A percentile compares a stretch with the other conserved stretches of the same genome.
phyloP scores from a whole-genome alignment of 345 rosid species.

The Linum tenue region DNA sequence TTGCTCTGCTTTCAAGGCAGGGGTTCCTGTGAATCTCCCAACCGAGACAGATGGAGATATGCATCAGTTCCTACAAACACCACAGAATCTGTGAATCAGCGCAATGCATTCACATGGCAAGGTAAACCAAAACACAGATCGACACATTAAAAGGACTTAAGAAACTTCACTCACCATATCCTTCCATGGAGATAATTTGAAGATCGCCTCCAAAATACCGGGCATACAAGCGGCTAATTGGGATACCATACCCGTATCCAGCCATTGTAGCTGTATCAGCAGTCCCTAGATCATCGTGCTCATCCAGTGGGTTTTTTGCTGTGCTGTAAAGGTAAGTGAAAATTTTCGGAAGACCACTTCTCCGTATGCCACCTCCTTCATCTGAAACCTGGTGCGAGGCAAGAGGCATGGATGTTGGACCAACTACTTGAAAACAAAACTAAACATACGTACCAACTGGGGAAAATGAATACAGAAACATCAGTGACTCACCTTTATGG shows the following conservation, averaged over 20 bases:
- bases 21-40: slow-evolving; percentile 70
- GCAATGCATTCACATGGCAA: background rate
- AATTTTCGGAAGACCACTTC: slow-evolving; percentile 95
- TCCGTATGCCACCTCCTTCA: slow-evolving; percentile 95
- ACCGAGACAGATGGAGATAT: slow-evolving; percentile 57
- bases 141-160: background rate
- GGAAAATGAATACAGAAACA: background rate
- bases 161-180: slow-evolving; percentile 70
- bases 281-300: slow-evolving; percentile 45
- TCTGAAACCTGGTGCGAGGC: slow-evolving; percentile 53
- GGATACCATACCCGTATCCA: slow-evolving; percentile 90
- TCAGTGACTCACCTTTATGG: slow-evolving; percentile 53
- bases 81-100: background rate
- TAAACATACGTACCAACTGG: background rate
- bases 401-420: background rate
- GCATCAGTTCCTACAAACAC: slow-evolving; percentile 67
- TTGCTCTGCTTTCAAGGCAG: slow-evolving; percentile 35
- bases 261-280: slow-evolving; percentile 81
- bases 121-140: background rate
- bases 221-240: slow-evolving; percentile 93
- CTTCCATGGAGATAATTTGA: slow-evolving; percentile 95
- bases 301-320: slow-evolving; percentile 80
- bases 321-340: slow-evolving; percentile 96
- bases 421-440: background rate
- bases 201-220: slow-evolving; percentile 94